Evolutionary conservation across 2,329 filamentous ascomycete genomes (phyloP).

Genomic region (Penicillium capsulatum): DNA sequence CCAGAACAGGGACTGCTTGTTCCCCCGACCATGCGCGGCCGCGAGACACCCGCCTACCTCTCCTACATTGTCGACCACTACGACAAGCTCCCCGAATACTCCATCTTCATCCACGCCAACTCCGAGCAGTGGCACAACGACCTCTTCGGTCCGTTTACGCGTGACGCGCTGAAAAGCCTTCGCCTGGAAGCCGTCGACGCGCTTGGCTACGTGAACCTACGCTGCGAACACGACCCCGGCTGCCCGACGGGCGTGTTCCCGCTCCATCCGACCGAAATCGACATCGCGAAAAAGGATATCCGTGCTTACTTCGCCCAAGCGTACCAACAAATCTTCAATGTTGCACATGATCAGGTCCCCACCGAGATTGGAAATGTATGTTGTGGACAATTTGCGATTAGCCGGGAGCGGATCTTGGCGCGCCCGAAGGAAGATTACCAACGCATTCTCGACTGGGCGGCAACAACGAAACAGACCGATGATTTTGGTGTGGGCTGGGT

Average conservation of each 20-base stretch:
- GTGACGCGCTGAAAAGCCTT: slow-evolving; percentile 20
- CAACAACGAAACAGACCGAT: slow-evolving; percentile 16
- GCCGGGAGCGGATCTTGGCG: slow-evolving; percentile 27
- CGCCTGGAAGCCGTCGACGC: slow-evolving; percentile 28
- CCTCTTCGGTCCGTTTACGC: slow-evolving; percentile 19
- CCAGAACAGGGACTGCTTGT: slow-evolving; percentile 14
- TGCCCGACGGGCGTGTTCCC: slow-evolving; percentile 35
- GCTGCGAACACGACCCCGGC: slow-evolving; percentile 31
- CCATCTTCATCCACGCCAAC: slow-evolving; percentile 53
- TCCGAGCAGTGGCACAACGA: slow-evolving; percentile 28
- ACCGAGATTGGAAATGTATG: slow-evolving; percentile 30
- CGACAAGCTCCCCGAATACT: slow-evolving; percentile 53
- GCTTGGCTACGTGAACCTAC: slow-evolving; percentile 35
- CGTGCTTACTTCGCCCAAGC: slow-evolving; percentile 16
- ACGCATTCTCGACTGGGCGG: slow-evolving; percentile 32
- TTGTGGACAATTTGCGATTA: slow-evolving; percentile 36
- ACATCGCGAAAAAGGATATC: slow-evolving; percentile 20
- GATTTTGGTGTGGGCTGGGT: slow-evolving; percentile 17
- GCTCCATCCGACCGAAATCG: slow-evolving; percentile 21
- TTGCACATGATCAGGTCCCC: slow-evolving; percentile 16
- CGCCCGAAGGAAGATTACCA: slow-evolving; percentile 30
- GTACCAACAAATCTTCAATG: slow-evolving; percentile 10
- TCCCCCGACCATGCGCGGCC: slow-evolving; percentile 42
- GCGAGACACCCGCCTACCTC: slow-evolving; percentile 59
- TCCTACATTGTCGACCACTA: slow-evolving; percentile 61